Base-by-base conservation (phyloP, 1,284 basidiomycete genomes). In the Fomitopsis pinicola region DNA sequence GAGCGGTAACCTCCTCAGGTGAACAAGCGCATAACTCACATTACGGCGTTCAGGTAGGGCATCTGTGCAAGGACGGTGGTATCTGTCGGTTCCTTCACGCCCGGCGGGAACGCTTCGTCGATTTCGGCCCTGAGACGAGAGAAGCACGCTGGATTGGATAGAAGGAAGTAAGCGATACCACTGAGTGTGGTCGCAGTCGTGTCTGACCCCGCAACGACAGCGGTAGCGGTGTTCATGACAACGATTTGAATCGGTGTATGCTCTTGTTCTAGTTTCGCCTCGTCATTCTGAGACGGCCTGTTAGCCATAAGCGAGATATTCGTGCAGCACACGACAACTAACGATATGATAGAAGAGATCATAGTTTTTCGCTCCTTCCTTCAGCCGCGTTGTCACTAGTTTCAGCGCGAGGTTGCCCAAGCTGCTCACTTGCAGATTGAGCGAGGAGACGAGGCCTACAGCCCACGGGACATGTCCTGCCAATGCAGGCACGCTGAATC, bases 171-270 rank as follows among this genome's bases (percentile, higher is more conserved):
- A 61, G 85, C 78, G n/a, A 80, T 66, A 57, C 71, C 75, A 62
- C 75, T 76, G 9, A 86, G 66, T 0, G 75, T 78, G 3, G 76
- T 79, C 1, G 83, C 73, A 0, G 82, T 81, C 0, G 86, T 86
- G 66, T 87, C 72, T 5, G 72, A 71, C 8, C 72, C 72, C n/a
- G 85, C 84, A 5, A 84, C 73, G 56, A 86, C 80, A 3, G 82
- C 78, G 12, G 84, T 74, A 17, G 76, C 71, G 15, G 79, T 77
- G 53, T 85, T 81, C 8, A 77, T 75, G 9, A 77, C 69, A 14
- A 83, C 73, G 46, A 77, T 72, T 5, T 69, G 68, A 30, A 75
- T 64, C 2, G 78, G 72, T 44, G 76, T 75, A 5, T 73, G 71
- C 0, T 59, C 63, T 44, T 72, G 72, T 48, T 82, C 82, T 22